phyloP scores from a whole-genome alignment of 331 rosid genomes.

The Erythrophleum ivorense region DNA sequence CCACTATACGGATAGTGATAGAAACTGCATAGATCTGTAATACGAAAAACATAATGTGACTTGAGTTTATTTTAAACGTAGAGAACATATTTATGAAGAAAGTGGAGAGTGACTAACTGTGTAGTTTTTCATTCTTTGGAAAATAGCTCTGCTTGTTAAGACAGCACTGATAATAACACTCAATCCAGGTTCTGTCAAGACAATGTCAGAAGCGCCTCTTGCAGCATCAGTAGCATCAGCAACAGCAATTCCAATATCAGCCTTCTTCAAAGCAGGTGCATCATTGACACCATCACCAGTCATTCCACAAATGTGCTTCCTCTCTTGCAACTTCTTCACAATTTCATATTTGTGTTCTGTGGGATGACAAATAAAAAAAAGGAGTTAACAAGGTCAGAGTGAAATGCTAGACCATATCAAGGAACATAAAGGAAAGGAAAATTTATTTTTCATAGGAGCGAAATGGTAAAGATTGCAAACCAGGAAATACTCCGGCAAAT shows the following conservation, averaged over 20 bases:
- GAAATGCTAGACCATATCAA: not conserved
- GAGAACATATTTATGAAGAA: not conserved
- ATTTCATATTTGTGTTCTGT: conserved; percentile 94
- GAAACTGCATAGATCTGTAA: conserved; percentile 96
- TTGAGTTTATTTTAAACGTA: conserved; percentile 12
- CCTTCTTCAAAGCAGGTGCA: conserved; percentile 98
- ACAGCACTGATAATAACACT: conserved; percentile 98
- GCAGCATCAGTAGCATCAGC: conserved; percentile 99
- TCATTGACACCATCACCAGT: conserved; percentile 99
- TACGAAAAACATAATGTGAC: conserved; percentile 12
- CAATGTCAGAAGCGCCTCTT: conserved; percentile 95
- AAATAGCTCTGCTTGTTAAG: conserved; percentile 92
- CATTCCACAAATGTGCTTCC: conserved; percentile 99
- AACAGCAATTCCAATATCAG: conserved; percentile 99
- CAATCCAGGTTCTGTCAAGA: conserved; percentile 96
- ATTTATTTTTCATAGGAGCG: not conserved
- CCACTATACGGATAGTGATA: conserved; percentile 99
- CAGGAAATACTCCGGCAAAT: conserved; percentile 99
- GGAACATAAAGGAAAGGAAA: not conserved
- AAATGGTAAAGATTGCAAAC: conserved; percentile 48
- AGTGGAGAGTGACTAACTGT: conserved; percentile 58
- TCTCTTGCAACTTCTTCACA: conserved; percentile 94
- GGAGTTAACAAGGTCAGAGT: conserved; percentile 15
- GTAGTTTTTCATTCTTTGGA: conserved; percentile 99
- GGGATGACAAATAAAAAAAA: not conserved